Evolutionary conservation across 2,329 filamentous ascomycete species (phyloP).

Genomic region (Colletotrichum costaricense): DNA sequence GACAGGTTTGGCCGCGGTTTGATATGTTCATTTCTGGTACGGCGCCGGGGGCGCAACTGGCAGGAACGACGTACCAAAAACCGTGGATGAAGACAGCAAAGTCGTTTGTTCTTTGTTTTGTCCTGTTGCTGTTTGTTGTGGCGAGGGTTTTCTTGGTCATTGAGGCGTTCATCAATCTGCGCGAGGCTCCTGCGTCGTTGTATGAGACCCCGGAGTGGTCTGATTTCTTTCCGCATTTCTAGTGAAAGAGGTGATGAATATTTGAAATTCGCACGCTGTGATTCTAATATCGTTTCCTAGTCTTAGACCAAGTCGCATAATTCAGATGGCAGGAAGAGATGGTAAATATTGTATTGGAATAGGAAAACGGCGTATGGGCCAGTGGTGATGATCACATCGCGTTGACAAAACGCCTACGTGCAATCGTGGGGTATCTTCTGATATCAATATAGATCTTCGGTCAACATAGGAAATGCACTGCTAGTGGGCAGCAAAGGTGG

Average conservation of each 20-base stretch:
- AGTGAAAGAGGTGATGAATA: neutral
- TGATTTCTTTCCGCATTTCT: constrained; percentile 40
- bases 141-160: constrained; percentile 39
- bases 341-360: neutral
- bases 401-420: neutral
- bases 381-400: neutral
- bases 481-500: neutral
- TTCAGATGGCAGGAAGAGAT: neutral
- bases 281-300: neutral
- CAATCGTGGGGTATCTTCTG: constrained; percentile 26
- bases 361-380: neutral
- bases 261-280: neutral
- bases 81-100: constrained; percentile 19
- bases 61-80: neutral
- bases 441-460: neutral
- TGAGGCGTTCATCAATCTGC: constrained; percentile 40
- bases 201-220: constrained; percentile 40
- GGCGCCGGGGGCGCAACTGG: constrained; percentile 15
- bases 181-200: constrained; percentile 36
- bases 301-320: neutral
- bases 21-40: constrained; percentile 35
- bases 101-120: neutral
- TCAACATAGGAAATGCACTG: neutral
- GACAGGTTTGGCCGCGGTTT: constrained; percentile 23
- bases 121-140: constrained; percentile 24